Conservation (phyloP, 306 rosid species). For the Prunus mume region DNA sequence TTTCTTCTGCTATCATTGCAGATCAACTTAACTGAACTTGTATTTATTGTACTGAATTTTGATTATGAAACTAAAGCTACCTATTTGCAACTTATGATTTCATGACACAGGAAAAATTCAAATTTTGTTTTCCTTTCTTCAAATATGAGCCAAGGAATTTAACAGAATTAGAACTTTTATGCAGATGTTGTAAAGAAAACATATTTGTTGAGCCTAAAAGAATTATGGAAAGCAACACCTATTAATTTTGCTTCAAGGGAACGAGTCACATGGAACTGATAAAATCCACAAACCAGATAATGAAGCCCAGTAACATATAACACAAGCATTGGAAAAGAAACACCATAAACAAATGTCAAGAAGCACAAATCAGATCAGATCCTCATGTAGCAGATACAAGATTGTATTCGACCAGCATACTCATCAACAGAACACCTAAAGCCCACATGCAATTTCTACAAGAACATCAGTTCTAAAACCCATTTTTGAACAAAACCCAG, state of each 20-base stretch:
- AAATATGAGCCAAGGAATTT: constrained; percentile 4
- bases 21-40: not conserved
- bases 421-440: not conserved
- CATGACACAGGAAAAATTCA: not conserved
- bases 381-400: not conserved
- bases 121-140: not conserved
- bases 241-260: constrained; percentile 76
- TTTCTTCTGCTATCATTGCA: no score
- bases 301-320: constrained; percentile 35
- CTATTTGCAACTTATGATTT: no score
- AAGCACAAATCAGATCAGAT: not conserved
- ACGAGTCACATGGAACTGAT: constrained; percentile 64
- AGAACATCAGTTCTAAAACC: not conserved
- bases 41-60: not conserved
- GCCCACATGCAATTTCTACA: not conserved
- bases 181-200: constrained; percentile 35
- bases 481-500: not conserved
- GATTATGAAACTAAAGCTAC: not conserved
- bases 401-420: no score
- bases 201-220: constrained; percentile 25
- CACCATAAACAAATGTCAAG: not conserved
- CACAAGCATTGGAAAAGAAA: no score
- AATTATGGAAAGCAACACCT: constrained; percentile 45
- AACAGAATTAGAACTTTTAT: constrained; percentile 23
- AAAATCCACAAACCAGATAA: constrained; percentile 69